Base-by-base conservation (phyloP, 2,329 filamentous ascomycete species). In the Lachnum nothofagi region DNA sequence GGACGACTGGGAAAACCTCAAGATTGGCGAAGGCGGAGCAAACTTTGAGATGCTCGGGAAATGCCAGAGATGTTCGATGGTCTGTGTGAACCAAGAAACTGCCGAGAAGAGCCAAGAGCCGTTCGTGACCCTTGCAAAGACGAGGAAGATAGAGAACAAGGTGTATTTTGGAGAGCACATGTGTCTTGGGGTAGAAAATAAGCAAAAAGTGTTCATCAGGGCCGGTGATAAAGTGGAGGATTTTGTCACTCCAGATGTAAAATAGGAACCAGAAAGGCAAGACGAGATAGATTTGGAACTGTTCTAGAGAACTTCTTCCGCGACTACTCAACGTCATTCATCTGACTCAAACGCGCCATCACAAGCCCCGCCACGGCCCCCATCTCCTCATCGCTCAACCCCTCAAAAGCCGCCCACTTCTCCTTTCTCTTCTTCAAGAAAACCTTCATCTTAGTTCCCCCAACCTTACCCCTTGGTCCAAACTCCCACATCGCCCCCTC, bases 51-150 rank as follows among this genome's bases (percentile, higher is more conserved):
- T 94, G 61, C 70, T 97, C 4, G 91, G 91, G 0, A 80, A 86
- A 3, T 98, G 93, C 62, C 80, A 89, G 52, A 75, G 93, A 51
- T 98, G 93, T 60, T 90, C 95, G 66, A 97, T 98, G 91, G 85
- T 98, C 8, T 96, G 91, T 64, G 81, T 97, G 39, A 84, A 98
- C 62, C 93, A 96, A 66, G 73, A 82, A 40, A 95, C 85, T 10
- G 90, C 83, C 0, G 76, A 82, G 54, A 86, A 82, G 65, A 81
- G 83, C 55, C 82, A 89, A 54, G 93, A 97, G 66, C 93, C 93
- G 17, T 37, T 37, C 4, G 34, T 37, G 34, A 37, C 34, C n/a
- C 34, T 37, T 5, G 34, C 34, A 7, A 37, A 37, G 34, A 37
- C 34, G 17, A 37, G 34, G 34, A 16, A 17, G 0, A 17, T 37